These are phyloP conservation scores for Trichoderma reesei DNA, from an alignment of 495 filamentous ascomycete genomes.

Conservation along the genomic window DNA sequence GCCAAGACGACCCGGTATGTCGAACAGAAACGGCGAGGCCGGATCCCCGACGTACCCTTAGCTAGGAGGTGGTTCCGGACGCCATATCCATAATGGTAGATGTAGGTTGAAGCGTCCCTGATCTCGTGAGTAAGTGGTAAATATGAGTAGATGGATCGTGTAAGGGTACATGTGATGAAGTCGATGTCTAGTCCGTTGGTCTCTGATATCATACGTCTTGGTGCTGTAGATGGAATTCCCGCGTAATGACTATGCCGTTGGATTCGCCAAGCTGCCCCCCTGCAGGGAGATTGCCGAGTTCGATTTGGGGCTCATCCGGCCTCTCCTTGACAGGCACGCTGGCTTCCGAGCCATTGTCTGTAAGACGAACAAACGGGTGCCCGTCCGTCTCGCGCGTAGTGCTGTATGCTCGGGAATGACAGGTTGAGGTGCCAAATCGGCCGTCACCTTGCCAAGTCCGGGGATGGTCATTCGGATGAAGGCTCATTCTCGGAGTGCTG, in stretches of 20 bases:
- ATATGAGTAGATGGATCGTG: too few species aligned
- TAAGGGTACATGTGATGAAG: neutral
- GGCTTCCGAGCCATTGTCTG: neutral
- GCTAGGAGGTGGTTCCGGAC: too few species aligned
- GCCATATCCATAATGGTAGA: too few species aligned
- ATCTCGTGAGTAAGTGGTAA: too few species aligned
- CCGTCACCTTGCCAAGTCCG: neutral
- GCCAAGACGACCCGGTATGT: slow-evolving; percentile 16
- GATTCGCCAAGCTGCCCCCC: neutral
- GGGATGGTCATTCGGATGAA: neutral
- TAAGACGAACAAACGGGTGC: neutral
- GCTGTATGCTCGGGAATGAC: slow-evolving; percentile 3
- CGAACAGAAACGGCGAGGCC: slow-evolving; percentile 27
- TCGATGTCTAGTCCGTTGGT: neutral
- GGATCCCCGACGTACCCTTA: slow-evolving; percentile 18
- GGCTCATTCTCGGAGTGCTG: neutral
- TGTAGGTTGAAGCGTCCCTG: too few species aligned
- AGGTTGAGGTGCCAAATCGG: neutral
- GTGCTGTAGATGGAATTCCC: neutral
- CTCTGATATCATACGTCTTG: neutral
- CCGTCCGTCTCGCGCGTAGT: neutral
- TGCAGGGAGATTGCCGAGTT: neutral
- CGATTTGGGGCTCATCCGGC: neutral
- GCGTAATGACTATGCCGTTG: neutral
- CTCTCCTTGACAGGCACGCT: neutral